Base-by-base conservation (phyloP, 139 green algal genomes). In the Tetradesmus obliquus region DNA sequence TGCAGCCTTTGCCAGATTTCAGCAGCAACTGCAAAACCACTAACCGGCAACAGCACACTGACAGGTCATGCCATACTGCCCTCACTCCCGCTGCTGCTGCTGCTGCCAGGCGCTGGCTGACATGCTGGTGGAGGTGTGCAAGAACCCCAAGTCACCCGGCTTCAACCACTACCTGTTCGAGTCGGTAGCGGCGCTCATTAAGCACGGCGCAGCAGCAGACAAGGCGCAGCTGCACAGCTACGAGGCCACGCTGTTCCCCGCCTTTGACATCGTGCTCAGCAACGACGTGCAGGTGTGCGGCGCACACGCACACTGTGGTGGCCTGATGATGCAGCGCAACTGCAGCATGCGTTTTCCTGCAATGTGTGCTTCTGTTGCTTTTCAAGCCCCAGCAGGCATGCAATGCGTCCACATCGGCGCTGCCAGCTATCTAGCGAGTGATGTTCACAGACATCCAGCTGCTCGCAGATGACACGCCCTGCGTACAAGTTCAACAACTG, bases 161-260 rank as follows among this genome's bases (percentile, higher is more conserved):
- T 99, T 99, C 97, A 99, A 98, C 94, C 98, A 99, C 95, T 99
- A 98, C 93, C 94, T 99, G 51, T 99, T 99, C 91, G 98, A 99
- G 93, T 93, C 93, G 2, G 95, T 99, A 13, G 98, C 98, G 1
- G 98, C 97, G 2, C 94, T 99, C 53, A 96, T 99, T 55, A 91
- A 91, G 58, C 74, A 94, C 86, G 89, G 91, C 55, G 55, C 83
- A 81, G 95, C 88, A 57, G 84, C 66, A 71, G 89, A 96, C 82
- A 74, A 94, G 4, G 71, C 91, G 20, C 91, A 95, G 88, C 91
- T 99, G 62, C 84, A 92, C 5, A 86, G 89, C 19, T 96, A 97
- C 91, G 97, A 99, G 97, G 93, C 92, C 72, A 93, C 94, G 84
- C 95, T 99, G 55, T 99, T 99, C 94, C 98, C 98, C 3, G 93